Base-by-base conservation (phyloP, 225 moss, liverwort and hornwort genomes). In the Sphagnum contortum region DNA sequence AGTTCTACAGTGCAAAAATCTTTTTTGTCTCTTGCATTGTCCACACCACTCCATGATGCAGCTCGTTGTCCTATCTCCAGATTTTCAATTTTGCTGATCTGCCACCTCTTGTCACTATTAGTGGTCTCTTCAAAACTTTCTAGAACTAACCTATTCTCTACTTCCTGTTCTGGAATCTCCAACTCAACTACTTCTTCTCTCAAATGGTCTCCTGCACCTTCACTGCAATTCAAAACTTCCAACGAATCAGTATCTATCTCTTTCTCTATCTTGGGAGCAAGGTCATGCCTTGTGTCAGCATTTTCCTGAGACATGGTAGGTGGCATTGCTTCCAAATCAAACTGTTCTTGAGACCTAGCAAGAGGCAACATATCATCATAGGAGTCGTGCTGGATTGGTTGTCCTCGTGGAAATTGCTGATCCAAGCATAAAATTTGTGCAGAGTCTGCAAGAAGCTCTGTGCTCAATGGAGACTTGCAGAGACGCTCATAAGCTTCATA, bases 401-500 rank as follows among this genome's bases (percentile, higher is more conserved):
- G 5, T 53, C 64, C 53, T 55, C 12, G 68, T 11, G 74, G 66
- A 55, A 44, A 69, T 58, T 71, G 54, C 12, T 63, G 57, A 59
- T 83, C 83, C 58, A 83, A 64, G 11, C 61, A 48, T 6, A 61
- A n/a, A 48, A 80, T 74, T 49, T 70, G 71, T 50, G 83, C 79
- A 2, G 83, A 76, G 56, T 83, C 79, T 10, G 76, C 76, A 61
- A 83, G 65, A 13, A 71, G 65, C 77, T 83, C 83, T 9, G 68
- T 57, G 9, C 79, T 72, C 61, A 80, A 70, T 10, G 79, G 72
- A 49, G 83, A 79, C 67, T 64, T 72, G 59, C 83, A 83, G 10
- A 83, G 83, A 72, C 64, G 70, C 72, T 80, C 79, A 53, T 70
- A 83, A 49, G 83, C 83, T 70, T 70, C 74, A 72, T 83, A 83